Conservation (phyloP, 2,329 filamentous ascomycete species). For the Neonectria sp. region DNA sequence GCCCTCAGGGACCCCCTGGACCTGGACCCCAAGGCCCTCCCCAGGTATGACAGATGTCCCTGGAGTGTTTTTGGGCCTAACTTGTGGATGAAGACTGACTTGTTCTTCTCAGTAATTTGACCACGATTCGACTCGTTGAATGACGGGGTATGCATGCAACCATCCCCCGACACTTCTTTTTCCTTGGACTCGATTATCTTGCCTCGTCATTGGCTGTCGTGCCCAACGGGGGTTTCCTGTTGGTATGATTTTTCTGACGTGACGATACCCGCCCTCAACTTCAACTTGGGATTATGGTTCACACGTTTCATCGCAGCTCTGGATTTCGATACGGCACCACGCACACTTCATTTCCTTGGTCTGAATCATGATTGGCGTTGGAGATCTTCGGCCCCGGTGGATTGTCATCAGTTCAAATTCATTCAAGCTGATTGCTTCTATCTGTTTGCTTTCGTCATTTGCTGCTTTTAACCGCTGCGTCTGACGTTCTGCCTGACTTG, state of each 20-base stretch:
- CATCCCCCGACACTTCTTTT: slow-evolving; percentile 41
- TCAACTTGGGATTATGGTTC: slow-evolving; percentile 47
- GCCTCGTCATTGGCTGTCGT: slow-evolving; percentile 43
- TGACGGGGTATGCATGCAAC: slow-evolving; percentile 45
- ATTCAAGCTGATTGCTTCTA: slow-evolving; percentile 50
- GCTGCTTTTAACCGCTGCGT: slow-evolving; percentile 43
- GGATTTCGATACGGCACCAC: slow-evolving; percentile 50
- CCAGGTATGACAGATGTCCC: slow-evolving; percentile 51
- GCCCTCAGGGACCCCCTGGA: slow-evolving; percentile 60
- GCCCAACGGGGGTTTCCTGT: slow-evolving; percentile 41
- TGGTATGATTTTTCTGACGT: slow-evolving; percentile 43
- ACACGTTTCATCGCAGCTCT: slow-evolving; percentile 51
- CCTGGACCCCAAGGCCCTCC: slow-evolving; percentile 57
- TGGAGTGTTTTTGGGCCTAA: background rate
- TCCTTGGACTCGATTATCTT: slow-evolving; percentile 48
- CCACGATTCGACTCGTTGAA: slow-evolving; percentile 48
- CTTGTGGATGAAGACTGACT: slow-evolving; percentile 26
- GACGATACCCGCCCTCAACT: slow-evolving; percentile 45
- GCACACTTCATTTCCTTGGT: slow-evolving; percentile 53
- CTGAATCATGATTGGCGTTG: slow-evolving; percentile 60
- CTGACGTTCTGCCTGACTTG: slow-evolving; percentile 38
- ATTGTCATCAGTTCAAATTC: slow-evolving; percentile 57
- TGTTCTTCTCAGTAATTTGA: slow-evolving; percentile 44
- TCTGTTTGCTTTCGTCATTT: slow-evolving; percentile 45
- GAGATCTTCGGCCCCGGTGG: slow-evolving; percentile 56